Percentiles rank a stretch among this genome's conserved stretches.
These are phyloP conservation scores for Stemphylium beticola DNA, from an alignment of 2,329 filamentous ascomycete species.

Conservation along the genomic window DNA sequence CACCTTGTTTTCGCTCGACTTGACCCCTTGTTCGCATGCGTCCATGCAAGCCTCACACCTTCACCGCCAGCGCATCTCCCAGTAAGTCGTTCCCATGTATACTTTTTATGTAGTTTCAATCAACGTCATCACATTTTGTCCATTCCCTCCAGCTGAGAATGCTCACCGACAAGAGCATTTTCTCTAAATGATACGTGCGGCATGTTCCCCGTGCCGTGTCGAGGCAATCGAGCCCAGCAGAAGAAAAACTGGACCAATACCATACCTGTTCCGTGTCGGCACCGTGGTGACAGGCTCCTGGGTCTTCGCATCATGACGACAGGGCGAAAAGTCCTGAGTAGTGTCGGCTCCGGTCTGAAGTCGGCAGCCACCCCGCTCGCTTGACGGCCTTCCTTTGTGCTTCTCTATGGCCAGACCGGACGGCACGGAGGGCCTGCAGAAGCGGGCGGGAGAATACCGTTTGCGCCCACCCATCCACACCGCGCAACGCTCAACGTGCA, in stretches of 20 bases:
- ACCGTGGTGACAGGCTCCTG: constrained; percentile 35
- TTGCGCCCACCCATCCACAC: constrained; percentile 19
- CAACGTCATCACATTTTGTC: constrained; percentile 7
- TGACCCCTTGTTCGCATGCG: constrained; percentile 19
- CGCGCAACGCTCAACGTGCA: constrained; percentile 34
- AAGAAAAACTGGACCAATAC: constrained; percentile 19
- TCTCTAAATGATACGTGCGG: not conserved
- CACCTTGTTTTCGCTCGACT: constrained; percentile 20
- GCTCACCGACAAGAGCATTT: constrained; percentile 2
- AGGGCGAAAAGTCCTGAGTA: constrained; percentile 14
- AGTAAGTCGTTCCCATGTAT: constrained; percentile 17
- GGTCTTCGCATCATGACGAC: constrained; percentile 46
- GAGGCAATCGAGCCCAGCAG: constrained; percentile 20
- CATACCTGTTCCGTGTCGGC: constrained; percentile 24
- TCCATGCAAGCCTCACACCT: constrained; percentile 31
- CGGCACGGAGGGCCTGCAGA: constrained; percentile 37
- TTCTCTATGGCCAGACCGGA: constrained; percentile 14
- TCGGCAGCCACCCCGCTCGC: constrained; percentile 26
- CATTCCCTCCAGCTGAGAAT: not conserved
- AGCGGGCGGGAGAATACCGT: constrained; percentile 34
- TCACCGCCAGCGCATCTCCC: constrained; percentile 36
- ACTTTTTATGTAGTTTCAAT: constrained; percentile 14
- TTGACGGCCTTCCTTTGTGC: constrained; percentile 14
- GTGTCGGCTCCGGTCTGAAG: constrained; percentile 28
- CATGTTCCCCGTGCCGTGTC: constrained; percentile 18